Evolutionary conservation across 768 basidiomycete genomes (phyloP).

Genomic region (Lentinula boryana): DNA sequence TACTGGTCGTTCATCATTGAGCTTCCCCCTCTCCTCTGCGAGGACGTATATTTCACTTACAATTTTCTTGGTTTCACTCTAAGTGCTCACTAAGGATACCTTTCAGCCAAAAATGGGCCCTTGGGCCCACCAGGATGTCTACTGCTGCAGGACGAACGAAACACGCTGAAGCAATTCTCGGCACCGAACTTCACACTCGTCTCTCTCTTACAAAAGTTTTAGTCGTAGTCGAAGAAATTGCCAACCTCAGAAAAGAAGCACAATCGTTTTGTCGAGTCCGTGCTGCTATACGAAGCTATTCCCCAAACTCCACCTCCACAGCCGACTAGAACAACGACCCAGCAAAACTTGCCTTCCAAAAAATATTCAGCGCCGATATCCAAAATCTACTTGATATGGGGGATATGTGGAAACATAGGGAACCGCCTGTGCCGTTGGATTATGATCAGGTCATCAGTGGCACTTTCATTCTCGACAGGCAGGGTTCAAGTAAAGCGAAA

Average conservation of each 20-base stretch:
- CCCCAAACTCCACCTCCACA: conserved; percentile 10
- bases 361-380: conserved; percentile 89
- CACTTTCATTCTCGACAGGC: conserved; percentile 39
- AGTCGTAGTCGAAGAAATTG: conserved; percentile 89
- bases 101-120: too few relatives aligned
- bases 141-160: conserved; percentile 42
- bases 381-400: conserved; percentile 84
- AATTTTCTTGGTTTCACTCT: too few relatives aligned
- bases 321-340: conserved; percentile 31
- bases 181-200: conserved; percentile 57
- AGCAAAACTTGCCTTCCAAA: conserved; percentile 73
- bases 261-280: conserved; percentile 83
- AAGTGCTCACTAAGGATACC: too few relatives aligned
- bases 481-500: conserved; percentile 2
- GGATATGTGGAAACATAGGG: conserved; percentile 94
- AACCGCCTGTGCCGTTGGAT: conserved; percentile 80
- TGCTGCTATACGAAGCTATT: conserved; percentile 45
- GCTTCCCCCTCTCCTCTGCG: too few relatives aligned
- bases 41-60: too few relatives aligned
- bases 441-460: conserved; percentile 70
- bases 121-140: conserved; percentile 38
- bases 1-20: too few relatives aligned
- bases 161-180: conserved; percentile 77
- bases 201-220: conserved; percentile 67
- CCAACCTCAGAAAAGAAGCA: conserved; percentile 82